Evolutionary conservation across 495 filamentous ascomycete species (phyloP).

Genomic region (Neurospora sp.): DNA sequence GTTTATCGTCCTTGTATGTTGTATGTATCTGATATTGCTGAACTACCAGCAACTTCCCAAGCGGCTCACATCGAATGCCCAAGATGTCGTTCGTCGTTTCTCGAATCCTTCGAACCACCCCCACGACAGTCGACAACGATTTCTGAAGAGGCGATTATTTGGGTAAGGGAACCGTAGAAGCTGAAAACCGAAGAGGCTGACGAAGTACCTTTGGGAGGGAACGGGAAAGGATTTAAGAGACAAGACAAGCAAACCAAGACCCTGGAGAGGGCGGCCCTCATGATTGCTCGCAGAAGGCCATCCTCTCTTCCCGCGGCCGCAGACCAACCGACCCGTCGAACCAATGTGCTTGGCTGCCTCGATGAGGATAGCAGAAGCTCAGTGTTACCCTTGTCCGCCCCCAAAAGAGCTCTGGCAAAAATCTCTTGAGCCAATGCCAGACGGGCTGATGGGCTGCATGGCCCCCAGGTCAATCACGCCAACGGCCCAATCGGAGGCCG

Average conservation of each 20-base stretch:
- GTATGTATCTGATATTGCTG: not conserved
- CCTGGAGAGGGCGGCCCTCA: not conserved
- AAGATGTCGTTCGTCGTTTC: not conserved
- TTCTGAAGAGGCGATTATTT: not conserved
- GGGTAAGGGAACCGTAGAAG: not conserved
- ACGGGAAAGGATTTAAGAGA: not conserved
- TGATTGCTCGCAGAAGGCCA: not conserved
- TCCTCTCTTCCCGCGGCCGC: not conserved
- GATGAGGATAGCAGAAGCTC: not conserved
- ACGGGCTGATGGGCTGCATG: not conserved
- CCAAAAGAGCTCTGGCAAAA: not conserved
- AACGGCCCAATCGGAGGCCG: not conserved
- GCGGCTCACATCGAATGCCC: not conserved
- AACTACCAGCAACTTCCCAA: not conserved
- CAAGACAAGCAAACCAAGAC: not conserved
- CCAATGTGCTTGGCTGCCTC: not conserved
- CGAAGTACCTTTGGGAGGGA: not conserved
- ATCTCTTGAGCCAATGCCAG: not conserved
- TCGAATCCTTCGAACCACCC: not conserved
- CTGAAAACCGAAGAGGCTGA: not conserved
- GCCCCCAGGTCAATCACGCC: not conserved
- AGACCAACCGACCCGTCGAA: not conserved
- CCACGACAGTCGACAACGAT: not conserved
- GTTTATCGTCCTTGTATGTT: not conserved
- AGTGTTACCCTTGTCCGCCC: not conserved